phyloP scores from a whole-genome alignment of 2,329 filamentous ascomycete genomes.

The Albophoma yamanashiensis region DNA sequence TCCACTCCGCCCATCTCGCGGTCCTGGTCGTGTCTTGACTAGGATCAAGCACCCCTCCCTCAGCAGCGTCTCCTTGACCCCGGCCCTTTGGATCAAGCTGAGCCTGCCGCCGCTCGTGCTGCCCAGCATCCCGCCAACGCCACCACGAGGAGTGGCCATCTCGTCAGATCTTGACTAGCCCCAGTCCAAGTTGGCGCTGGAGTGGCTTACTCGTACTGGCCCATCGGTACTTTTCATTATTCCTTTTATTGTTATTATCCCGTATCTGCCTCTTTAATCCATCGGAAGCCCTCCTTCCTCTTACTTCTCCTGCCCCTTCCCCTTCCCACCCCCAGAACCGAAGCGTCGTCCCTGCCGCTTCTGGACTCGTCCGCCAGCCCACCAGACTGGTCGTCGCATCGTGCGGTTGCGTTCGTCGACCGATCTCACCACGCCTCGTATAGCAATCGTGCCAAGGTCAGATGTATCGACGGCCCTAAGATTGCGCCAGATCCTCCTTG shows the following conservation, averaged over 20 bases:
- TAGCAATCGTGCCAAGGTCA: constrained; percentile 14
- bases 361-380: constrained; percentile 4
- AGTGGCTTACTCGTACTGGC: constrained; percentile 6
- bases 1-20: constrained; percentile 11
- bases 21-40: not conserved
- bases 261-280: not conserved
- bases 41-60: not conserved
- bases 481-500: constrained; percentile 22
- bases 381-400: not conserved
- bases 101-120: constrained; percentile 3
- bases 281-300: not conserved
- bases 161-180: constrained; percentile 19
- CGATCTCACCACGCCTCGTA: not conserved
- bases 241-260: constrained; percentile 6
- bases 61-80: not conserved
- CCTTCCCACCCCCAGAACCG: not conserved
- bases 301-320: not conserved
- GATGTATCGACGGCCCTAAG: constrained; percentile 25
- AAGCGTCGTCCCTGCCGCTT: not conserved
- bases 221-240: constrained; percentile 8
- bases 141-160: constrained; percentile 22
- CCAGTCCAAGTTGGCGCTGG: constrained; percentile 5
- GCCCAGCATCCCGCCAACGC: constrained; percentile 18
- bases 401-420: not conserved
- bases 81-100: constrained; percentile 3